These are phyloP conservation scores for Boletus fagicola DNA, from an alignment of 768 basidiomycete species.

Conservation along the genomic window DNA sequence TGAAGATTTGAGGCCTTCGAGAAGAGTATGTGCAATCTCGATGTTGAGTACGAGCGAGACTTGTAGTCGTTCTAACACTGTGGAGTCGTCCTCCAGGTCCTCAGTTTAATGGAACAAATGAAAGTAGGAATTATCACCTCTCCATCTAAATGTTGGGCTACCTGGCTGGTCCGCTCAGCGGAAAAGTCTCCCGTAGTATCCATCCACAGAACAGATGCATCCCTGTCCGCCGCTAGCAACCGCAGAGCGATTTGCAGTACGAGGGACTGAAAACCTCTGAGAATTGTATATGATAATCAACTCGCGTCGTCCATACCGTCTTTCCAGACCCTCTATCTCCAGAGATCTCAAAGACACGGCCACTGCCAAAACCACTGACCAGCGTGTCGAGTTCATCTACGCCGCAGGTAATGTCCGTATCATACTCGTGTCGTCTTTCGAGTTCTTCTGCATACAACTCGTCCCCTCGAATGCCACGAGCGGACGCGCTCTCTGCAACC, in stretches of 20 bases:
- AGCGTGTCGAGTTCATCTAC: conserved; percentile 51
- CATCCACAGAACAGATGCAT: conserved; percentile 60
- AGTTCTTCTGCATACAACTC: conserved; percentile 20
- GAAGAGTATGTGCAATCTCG: conserved; percentile 48
- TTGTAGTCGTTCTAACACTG: conserved; percentile 54
- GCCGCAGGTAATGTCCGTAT: conserved; percentile 32
- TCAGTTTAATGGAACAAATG: conserved; percentile 4
- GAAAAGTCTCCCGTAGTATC: conserved; percentile 72
- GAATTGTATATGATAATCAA: not conserved
- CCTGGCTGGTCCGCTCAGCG: conserved; percentile 41
- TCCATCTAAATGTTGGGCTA: conserved; percentile 33
- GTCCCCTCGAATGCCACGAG: conserved; percentile 38
- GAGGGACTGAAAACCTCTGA: conserved; percentile 47
- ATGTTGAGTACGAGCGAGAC: conserved; percentile 59
- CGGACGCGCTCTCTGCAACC: conserved; percentile 45
- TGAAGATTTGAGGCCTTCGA: conserved; percentile 42
- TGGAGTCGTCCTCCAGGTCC: conserved; percentile 24
- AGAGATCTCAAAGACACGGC: conserved; percentile 64
- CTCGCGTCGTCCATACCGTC: conserved; percentile 47
- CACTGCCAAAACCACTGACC: conserved; percentile 47
- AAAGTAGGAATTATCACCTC: conserved; percentile 24
- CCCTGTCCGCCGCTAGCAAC: conserved; percentile 41
- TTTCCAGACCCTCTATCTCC: conserved; percentile 67
- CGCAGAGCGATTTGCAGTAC: conserved; percentile 57
- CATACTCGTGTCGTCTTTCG: conserved; percentile 12